These are phyloP conservation scores for Ceratocystis eucalypticola DNA, from an alignment of 2,329 filamentous ascomycete genomes.

Conservation along the genomic window DNA sequence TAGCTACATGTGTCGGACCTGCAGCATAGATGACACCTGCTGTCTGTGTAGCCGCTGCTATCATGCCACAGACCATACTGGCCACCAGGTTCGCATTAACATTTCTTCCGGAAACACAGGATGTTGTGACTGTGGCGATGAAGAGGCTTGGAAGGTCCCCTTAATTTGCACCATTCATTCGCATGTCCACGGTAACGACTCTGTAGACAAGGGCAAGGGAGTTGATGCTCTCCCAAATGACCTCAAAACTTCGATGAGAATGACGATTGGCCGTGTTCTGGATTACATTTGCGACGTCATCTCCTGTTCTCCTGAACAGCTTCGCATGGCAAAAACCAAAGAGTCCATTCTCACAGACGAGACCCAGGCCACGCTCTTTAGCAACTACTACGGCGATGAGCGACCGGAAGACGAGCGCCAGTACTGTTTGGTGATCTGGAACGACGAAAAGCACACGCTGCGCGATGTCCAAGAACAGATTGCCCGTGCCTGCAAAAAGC, in stretches of 20 bases:
- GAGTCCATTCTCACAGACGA: slow-evolving; percentile 75
- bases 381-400: slow-evolving; percentile 38
- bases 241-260: slow-evolving; percentile 61
- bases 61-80: slow-evolving; percentile 85
- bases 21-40: slow-evolving; percentile 87
- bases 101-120: slow-evolving; percentile 85
- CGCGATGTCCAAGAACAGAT: slow-evolving; percentile 84
- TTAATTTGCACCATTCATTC: slow-evolving; percentile 92
- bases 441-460: slow-evolving; percentile 96
- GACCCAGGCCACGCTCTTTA: slow-evolving; percentile 50
- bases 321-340: slow-evolving; percentile 71
- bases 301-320: slow-evolving; percentile 91
- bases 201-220: neutral
- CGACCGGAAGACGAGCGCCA: slow-evolving; percentile 36
- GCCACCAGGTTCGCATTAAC: slow-evolving; percentile 78
- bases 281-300: slow-evolving; percentile 98
- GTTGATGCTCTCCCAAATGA: slow-evolving; percentile 52
- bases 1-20: slow-evolving; percentile 87
- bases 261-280: slow-evolving; percentile 71
- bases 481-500: slow-evolving; percentile 69
- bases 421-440: slow-evolving; percentile 83
- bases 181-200: slow-evolving; percentile 30
- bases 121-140: slow-evolving; percentile 94
- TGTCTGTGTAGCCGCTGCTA: slow-evolving; percentile 91
- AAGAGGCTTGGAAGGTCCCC: slow-evolving; percentile 81